Evolutionary conservation across 129 eudicot species (phyloP), one percentile per base, ranked within the genome.

Genomic region (Flaveria linearis): DNA sequence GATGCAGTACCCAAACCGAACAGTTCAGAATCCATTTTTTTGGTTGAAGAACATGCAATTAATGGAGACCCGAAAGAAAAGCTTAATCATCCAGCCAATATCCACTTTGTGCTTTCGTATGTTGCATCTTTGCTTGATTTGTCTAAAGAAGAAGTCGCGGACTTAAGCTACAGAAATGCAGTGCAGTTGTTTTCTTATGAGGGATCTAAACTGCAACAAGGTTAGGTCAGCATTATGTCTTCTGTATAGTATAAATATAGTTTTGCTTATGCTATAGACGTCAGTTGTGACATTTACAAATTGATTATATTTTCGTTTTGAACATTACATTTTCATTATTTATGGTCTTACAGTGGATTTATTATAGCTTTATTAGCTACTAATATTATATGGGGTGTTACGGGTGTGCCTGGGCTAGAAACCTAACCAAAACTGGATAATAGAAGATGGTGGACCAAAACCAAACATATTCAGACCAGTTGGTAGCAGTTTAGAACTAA

Each of bases 41-140:
- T 78, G 80, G 62, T 89, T 8, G 88, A 86, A 22, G 84, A 78
- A 49, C 76, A 83, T 68, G 85, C 56, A 17, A 57, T 18, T 69
- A 69, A 82, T 71, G 86, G 36, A 18, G 30, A 58, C 69, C 77
- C 79, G 7, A 86, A 82, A 64, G 88, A 85, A 66, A 79, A 45
- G 60, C 87, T 87, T 36, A 93, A 93, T 61, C 98, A 93, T 85
- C 98, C 98, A 9, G 96, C 95, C 56, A 90, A 93, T 72, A 93
- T 93, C 60, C 95, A 76, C 20, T 76, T 55, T 56, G 89, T 94
- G 71, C 97, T 94, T 56, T 41, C 86, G 64, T 89, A 88, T 69
- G 93, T 91, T n/a, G 91, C 99, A 1, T 75, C 84, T 53, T 78
- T 91, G 76, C 97, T 91, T 75, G 96, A 89, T 71, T 41, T 81